phyloP scores from a whole-genome alignment of 1,284 basidiomycete genomes.

The Malassezia cuniculi region DNA sequence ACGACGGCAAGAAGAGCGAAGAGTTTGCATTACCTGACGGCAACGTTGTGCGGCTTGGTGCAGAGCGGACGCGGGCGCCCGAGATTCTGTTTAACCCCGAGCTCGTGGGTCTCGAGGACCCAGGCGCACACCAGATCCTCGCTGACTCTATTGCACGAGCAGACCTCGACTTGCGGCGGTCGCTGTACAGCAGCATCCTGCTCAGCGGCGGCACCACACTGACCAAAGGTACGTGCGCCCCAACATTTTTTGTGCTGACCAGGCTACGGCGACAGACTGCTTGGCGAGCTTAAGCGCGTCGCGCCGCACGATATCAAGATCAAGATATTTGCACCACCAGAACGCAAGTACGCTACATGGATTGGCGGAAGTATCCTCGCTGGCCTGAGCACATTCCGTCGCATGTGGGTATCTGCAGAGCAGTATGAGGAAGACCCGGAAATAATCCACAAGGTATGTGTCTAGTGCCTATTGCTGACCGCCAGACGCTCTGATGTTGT shows the following conservation, averaged over 20 bases:
- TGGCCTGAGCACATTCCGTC: constrained; percentile 84
- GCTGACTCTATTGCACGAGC: constrained; percentile 49
- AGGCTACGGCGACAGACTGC: constrained; percentile 75
- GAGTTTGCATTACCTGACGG: constrained; percentile 1
- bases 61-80: constrained; percentile 89
- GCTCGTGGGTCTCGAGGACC: constrained; percentile 86
- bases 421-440: constrained; percentile 99
- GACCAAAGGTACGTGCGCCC: constrained; percentile 21
- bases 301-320: constrained; percentile 96
- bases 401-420: constrained; percentile 68
- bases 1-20: constrained; percentile 51
- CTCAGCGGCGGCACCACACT: constrained; percentile 86
- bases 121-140: constrained; percentile 82
- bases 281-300: constrained; percentile 89
- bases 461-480: no score
- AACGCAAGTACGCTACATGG: constrained; percentile 99
- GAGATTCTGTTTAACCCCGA: constrained; percentile 98
- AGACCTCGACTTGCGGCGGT: constrained; percentile 74
- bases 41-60: constrained; percentile 58
- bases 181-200: constrained; percentile 89
- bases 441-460: constrained; percentile 66
- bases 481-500: no score
- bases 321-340: constrained; percentile 98
- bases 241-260: background rate
- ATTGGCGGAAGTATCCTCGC: constrained; percentile 76